Evolutionary conservation across 306 rosid species (phyloP).

Genomic region (Acacia acuminata): DNA sequence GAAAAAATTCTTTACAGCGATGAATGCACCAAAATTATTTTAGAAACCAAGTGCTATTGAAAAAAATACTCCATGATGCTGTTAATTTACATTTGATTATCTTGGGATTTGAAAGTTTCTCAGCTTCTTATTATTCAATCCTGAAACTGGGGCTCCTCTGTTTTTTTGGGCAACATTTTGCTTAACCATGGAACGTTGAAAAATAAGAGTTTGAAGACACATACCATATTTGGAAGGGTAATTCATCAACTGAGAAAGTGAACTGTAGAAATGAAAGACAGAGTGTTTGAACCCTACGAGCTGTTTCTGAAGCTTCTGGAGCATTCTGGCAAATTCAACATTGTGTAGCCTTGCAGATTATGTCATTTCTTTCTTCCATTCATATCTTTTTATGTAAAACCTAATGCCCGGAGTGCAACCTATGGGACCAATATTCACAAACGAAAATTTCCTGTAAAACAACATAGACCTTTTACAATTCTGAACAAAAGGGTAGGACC

Average conservation of each 20-base stretch:
- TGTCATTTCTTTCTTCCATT: no score
- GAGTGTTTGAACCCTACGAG: slow-evolving; percentile 55
- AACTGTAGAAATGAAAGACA: slow-evolving; percentile 13
- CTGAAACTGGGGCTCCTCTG: not conserved
- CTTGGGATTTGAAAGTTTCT: not conserved
- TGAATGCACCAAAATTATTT: no score
- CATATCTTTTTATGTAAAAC: not conserved
- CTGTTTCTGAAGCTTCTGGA: slow-evolving; percentile 26
- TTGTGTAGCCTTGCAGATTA: slow-evolving; percentile 1
- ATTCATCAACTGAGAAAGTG: not conserved
- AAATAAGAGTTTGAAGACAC: no score
- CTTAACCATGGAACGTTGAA: no score
- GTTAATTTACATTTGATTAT: not conserved
- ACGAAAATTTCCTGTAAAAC: slow-evolving; percentile 50
- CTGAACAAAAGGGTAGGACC: no score
- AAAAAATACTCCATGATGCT: not conserved
- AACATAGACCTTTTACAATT: not conserved
- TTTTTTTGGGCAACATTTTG: not conserved
- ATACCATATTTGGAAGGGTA: no score
- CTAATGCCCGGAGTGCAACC: not conserved
- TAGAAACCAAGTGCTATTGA: no score
- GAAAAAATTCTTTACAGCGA: no score
- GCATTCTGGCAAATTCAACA: not conserved
- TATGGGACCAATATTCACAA: slow-evolving; percentile 3
- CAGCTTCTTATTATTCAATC: not conserved